Base-by-base conservation (phyloP, 1,139 yeast genomes). In the Ashbya aceris region DNA sequence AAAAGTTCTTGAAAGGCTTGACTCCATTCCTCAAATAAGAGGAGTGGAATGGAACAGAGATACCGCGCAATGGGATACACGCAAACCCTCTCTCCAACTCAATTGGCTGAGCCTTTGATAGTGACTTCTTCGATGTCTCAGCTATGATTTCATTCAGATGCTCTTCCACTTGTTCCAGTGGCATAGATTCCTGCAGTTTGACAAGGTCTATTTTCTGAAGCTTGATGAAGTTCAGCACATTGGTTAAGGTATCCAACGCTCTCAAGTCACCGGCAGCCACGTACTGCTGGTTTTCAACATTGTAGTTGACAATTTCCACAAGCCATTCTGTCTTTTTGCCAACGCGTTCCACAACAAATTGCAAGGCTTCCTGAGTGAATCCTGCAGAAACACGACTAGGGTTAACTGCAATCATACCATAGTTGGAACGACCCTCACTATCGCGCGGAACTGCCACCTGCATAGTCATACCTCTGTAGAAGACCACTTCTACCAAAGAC, bases 391-490 rank as follows among this genome's bases (percentile, higher is more conserved):
- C 83, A 69, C 98, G 81, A 46, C 94, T 76, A 60, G 99, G 99
- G 70, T 93, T 91, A 47, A 91, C 91, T 41, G 99, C 98, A 72
- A 87, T 79, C 99, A 91, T 91, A 73, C 98, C 97, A 61, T 91
- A 91, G 73, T 93, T 91, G 48, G 98, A 91, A 70, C 98, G 83
- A 40, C 99, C 99, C 41, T 69, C 64, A 45, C 80, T 76, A 68
- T 91, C 99, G 70, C 99, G 81, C 61, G 97, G 97, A 52, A 91
- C 99, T 38, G 98, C 98, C 52, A 91, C 98, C 74, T 91, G 98
- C 98, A 91, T 91, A 39, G 99, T 91, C 98, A 91, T 91, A 76
- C 99, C 99, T 74, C 99, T 81, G 76, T 91, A 93, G 76, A 91
- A 91, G 38, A 91, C 98, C 65, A 91, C 96, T 66, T 91, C 99